Conservation (phyloP, 257 asterid genomes). For the Cruciata laevipes region DNA sequence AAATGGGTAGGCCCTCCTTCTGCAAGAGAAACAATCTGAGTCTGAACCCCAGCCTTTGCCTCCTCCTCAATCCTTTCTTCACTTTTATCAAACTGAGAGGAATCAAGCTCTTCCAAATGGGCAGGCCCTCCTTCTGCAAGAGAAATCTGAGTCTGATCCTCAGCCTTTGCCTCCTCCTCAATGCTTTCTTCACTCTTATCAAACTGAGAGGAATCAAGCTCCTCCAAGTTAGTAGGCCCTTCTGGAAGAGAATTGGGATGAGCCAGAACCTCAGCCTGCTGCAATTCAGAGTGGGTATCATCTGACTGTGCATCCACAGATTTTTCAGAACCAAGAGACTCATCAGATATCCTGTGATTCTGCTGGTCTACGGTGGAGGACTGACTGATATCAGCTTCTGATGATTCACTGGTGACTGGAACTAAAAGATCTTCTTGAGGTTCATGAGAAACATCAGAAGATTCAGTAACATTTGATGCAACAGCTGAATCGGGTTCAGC, state of each 20-base stretch:
- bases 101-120: not conserved
- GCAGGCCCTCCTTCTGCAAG: not conserved
- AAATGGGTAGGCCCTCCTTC: not conserved
- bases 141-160: not conserved
- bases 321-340: not conserved
- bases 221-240: not conserved
- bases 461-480: not conserved
- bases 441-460: not conserved
- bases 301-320: not conserved
- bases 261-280: not conserved
- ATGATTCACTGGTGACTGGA: not conserved
- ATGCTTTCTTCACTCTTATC: slow-evolving; percentile 1
- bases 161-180: slow-evolving; percentile 1
- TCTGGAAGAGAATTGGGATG: not conserved
- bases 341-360: not conserved
- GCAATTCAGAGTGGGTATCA: not conserved
- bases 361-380: not conserved
- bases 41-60: not conserved
- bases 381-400: not conserved
- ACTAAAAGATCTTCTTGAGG: not conserved
- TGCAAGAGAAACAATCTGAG: not conserved
- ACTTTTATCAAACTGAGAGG: not conserved
- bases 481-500: not conserved
- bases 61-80: slow-evolving; percentile 7
- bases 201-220: not conserved